phyloP scores from a whole-genome alignment of 1,139 yeast species.

The Meyerozyma smithsonii region DNA sequence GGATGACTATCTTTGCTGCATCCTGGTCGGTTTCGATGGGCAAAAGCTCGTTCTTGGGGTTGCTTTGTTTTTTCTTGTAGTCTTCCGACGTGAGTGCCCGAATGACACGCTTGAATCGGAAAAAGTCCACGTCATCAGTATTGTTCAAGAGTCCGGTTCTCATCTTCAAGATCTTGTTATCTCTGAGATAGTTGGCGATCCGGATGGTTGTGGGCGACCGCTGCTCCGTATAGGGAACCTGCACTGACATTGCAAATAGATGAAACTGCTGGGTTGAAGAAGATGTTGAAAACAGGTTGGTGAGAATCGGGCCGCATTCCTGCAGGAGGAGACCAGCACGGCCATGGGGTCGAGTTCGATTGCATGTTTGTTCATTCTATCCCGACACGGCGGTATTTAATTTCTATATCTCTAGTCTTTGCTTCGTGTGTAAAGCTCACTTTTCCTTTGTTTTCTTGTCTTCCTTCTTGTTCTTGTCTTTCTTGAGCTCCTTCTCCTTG shows the following conservation, averaged over 20 bases:
- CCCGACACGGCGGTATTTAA: too few species aligned
- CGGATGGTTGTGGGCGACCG: slow-evolving; percentile 41
- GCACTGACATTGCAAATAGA: slow-evolving; percentile 8
- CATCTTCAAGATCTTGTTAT: slow-evolving; percentile 61
- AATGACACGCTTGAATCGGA: slow-evolving; percentile 77
- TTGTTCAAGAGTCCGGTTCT: slow-evolving; percentile 76
- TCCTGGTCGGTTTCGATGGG: slow-evolving; percentile 46
- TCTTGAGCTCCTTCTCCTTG: neutral
- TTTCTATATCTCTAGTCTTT: neutral
- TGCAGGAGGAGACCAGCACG: too few species aligned
- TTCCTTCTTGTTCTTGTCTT: too few species aligned
- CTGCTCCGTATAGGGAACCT: slow-evolving; percentile 14
- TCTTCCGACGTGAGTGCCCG: slow-evolving; percentile 75
- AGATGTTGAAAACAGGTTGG: too few species aligned
- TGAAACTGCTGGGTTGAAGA: too few species aligned
- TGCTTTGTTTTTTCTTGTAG: slow-evolving; percentile 53
- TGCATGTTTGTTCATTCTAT: neutral
- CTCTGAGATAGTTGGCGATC: slow-evolving; percentile 68
- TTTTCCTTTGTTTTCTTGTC: neutral
- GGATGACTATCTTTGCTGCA: slow-evolving; percentile 60
- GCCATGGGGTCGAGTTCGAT: too few species aligned
- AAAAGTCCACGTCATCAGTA: slow-evolving; percentile 67
- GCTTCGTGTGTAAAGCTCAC: too few species aligned
- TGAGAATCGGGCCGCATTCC: too few species aligned
- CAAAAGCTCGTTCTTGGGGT: slow-evolving; percentile 56